Evolutionary conservation across 306 rosid genomes (phyloP).

Genomic region (Carpinus fangiana): DNA sequence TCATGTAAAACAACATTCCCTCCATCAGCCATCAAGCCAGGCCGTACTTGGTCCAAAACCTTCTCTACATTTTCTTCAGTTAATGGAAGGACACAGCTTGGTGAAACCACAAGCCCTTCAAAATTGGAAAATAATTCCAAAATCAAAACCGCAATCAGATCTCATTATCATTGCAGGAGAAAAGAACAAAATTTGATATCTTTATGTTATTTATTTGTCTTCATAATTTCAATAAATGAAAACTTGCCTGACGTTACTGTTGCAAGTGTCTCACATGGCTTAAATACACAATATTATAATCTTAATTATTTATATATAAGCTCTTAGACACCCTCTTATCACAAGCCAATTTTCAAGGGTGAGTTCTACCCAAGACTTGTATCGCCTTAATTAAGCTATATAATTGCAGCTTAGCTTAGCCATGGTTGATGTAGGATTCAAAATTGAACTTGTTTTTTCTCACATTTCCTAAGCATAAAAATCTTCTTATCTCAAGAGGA

Average conservation of each 20-base stretch:
- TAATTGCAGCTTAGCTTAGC: not conserved
- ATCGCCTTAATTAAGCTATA: too few relatives aligned
- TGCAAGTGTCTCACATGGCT: too few relatives aligned
- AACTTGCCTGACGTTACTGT: not conserved
- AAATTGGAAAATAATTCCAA: constrained; percentile 22
- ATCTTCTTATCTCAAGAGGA: not conserved
- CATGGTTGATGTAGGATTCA: not conserved
- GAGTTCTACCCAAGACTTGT: too few relatives aligned
- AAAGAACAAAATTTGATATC: not conserved
- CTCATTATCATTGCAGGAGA: not conserved
- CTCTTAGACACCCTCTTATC: too few relatives aligned
- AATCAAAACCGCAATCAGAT: constrained; percentile 11
- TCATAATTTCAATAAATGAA: not conserved
- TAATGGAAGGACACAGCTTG: constrained; percentile 74
- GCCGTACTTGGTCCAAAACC: constrained; percentile 95
- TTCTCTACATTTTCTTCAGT: constrained; percentile 96
- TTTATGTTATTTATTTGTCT: not conserved
- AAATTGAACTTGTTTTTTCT: not conserved
- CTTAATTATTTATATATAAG: too few relatives aligned
- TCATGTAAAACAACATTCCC: constrained; percentile 96
- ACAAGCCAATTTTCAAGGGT: too few relatives aligned
- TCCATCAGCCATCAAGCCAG: constrained; percentile 93
- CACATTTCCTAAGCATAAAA: not conserved
- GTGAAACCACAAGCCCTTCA: constrained; percentile 73
- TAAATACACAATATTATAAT: too few relatives aligned